Evolutionary conservation across 371 early-diverging fungal genomes (phyloP).

Genomic region (Synchytrium microbalum): DNA sequence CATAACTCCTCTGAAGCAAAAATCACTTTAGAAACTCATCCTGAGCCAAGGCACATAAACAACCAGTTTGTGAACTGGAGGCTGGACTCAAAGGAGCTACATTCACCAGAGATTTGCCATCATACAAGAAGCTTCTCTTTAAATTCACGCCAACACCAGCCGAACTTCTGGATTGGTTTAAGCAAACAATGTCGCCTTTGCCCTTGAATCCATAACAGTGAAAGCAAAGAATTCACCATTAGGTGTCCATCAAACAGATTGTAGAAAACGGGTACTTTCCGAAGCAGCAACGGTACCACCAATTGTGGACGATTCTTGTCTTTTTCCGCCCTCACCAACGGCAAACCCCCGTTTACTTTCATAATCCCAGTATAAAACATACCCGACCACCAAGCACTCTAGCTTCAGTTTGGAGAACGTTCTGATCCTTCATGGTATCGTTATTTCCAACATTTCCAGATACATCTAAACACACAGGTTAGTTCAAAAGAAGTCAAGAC

Average conservation of each 20-base stretch:
- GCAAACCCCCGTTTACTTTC: conserved; percentile 93
- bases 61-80: conserved; percentile 64
- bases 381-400: conserved; percentile 68
- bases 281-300: conserved; percentile 89
- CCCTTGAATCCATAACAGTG: conserved; percentile 83
- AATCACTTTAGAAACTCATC: too few relatives aligned
- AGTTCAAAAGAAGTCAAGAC: not conserved
- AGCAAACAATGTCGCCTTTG: too few relatives aligned
- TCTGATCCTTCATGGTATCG: conserved; percentile 79
- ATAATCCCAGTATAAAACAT: conserved; percentile 88
- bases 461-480: conserved; percentile 45
- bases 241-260: conserved; percentile 80
- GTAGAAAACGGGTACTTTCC: conserved; percentile 88
- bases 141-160: too few relatives aligned
- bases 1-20: too few relatives aligned
- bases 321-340: conserved; percentile 89
- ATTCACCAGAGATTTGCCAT: conserved; percentile 81
- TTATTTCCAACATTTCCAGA: conserved; percentile 88
- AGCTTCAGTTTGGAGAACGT: conserved; percentile 76
- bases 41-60: conserved; percentile 77
- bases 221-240: conserved; percentile 75
- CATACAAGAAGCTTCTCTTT: conserved; percentile 87
- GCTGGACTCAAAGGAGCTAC: conserved; percentile 54
- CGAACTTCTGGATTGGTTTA: too few relatives aligned
- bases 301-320: conserved; percentile 36